phyloP scores from a whole-genome alignment of 768 basidiomycete species.

The Boletus rubescentipes region DNA sequence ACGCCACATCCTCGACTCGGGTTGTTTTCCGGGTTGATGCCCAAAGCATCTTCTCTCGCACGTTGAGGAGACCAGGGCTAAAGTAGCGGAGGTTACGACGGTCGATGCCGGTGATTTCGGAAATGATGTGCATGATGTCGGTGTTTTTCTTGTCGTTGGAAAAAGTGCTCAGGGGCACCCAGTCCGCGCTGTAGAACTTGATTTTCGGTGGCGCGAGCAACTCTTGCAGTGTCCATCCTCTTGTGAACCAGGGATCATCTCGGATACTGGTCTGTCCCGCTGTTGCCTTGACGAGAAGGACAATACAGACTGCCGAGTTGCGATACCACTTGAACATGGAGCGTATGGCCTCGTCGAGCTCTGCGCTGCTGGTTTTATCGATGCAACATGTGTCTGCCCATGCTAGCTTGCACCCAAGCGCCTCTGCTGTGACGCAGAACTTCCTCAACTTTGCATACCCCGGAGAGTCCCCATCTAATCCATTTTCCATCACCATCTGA shows the following conservation, averaged over 20 bases:
- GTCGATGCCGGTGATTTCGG: conserved; percentile 14
- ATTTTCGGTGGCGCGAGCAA: conserved; percentile 20
- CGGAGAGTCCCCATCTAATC: neutral
- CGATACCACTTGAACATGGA: conserved; percentile 28
- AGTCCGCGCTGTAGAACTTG: conserved; percentile 21
- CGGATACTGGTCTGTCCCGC: neutral
- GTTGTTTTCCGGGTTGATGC: conserved; percentile 26
- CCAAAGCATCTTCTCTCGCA: conserved; percentile 25
- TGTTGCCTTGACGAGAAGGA: conserved; percentile 12
- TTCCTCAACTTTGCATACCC: conserved; percentile 15
- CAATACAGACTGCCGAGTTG: conserved; percentile 23
- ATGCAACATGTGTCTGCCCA: conserved; percentile 31
- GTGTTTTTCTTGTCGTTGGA: conserved; percentile 22
- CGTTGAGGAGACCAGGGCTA: conserved; percentile 19
- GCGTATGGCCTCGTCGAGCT: conserved; percentile 31
- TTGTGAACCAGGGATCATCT: conserved; percentile 24
- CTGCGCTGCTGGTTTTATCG: conserved; percentile 29
- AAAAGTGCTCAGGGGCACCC: conserved; percentile 11
- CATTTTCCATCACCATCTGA: conserved; percentile 4
- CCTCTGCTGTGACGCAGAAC: conserved; percentile 13
- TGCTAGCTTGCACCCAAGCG: conserved; percentile 17
- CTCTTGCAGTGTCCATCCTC: conserved; percentile 23
- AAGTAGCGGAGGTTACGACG: conserved; percentile 15
- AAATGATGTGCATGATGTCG: conserved; percentile 11
- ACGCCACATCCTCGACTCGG: conserved; percentile 26